Conservation (phyloP, 2,329 filamentous ascomycete species). For the Clonostachys solani region DNA sequence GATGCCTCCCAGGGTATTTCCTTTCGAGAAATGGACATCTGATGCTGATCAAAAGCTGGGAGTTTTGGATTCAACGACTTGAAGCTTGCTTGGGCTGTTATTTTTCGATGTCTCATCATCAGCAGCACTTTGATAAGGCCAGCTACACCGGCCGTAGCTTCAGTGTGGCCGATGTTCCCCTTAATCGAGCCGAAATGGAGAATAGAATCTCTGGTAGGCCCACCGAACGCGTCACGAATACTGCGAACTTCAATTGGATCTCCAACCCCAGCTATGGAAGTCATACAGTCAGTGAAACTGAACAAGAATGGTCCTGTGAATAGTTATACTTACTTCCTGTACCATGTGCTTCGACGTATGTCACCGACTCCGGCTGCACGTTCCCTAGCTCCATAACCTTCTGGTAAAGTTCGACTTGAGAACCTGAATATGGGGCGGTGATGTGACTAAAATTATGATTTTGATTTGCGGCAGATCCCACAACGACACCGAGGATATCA, state of each 20-base stretch:
- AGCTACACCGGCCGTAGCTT: slow-evolving; percentile 11
- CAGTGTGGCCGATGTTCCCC: slow-evolving; percentile 29
- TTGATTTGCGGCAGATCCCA: slow-evolving; percentile 29
- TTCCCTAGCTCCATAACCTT: slow-evolving; percentile 18
- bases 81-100: slow-evolving; percentile 7
- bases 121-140: slow-evolving; percentile 3
- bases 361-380: slow-evolving; percentile 6
- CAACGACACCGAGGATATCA: slow-evolving; percentile 32
- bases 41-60: neutral
- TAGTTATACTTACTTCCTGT: slow-evolving; percentile 20
- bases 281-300: slow-evolving; percentile 19
- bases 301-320: slow-evolving; percentile 10
- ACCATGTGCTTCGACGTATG: slow-evolving; percentile 24
- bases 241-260: slow-evolving; percentile 39
- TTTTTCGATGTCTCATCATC: slow-evolving; percentile 6
- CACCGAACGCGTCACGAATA: slow-evolving; percentile 19
- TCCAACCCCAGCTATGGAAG: slow-evolving; percentile 36
- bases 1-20: slow-evolving; percentile 21
- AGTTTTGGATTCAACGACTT: slow-evolving; percentile 2
- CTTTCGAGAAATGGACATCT: slow-evolving; percentile 30
- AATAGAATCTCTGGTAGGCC: neutral
- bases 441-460: slow-evolving; percentile 35
- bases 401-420: slow-evolving; percentile 19
- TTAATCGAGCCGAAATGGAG: slow-evolving; percentile 43
- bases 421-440: slow-evolving; percentile 12